Conservation (phyloP, 192 early-diverging fungal genomes). For the Coemansia sp. region DNA sequence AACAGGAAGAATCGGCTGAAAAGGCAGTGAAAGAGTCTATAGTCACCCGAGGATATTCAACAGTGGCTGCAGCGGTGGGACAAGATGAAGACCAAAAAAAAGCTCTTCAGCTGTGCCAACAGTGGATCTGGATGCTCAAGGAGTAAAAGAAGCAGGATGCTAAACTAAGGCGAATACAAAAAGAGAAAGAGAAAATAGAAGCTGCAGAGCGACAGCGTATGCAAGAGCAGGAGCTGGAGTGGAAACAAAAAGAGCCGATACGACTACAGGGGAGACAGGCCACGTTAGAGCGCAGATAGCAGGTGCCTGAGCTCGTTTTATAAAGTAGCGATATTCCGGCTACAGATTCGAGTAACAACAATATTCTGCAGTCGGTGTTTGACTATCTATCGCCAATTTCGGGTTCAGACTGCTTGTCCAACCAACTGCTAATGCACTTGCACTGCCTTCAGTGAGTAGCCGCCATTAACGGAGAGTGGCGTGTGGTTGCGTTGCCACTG, state of each 20-base stretch:
- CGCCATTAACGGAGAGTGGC: slow-evolving; percentile 14
- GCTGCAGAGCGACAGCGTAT: too few relatives aligned
- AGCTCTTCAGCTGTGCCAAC: neutral
- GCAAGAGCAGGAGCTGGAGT: neutral
- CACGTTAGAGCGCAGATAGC: neutral
- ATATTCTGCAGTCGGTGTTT: neutral
- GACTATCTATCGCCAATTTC: neutral
- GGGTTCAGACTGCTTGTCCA: neutral
- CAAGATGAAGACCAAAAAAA: neutral
- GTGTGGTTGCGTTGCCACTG: neutral
- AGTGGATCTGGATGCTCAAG: neutral
- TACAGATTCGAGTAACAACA: neutral
- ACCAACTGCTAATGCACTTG: neutral
- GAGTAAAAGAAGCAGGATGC: neutral
- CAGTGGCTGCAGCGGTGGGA: neutral
- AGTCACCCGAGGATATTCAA: too few relatives aligned
- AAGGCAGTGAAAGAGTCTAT: too few relatives aligned
- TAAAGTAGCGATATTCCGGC: too few relatives aligned
- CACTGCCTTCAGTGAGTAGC: neutral
- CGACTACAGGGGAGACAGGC: neutral
- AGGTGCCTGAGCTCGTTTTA: too few relatives aligned
- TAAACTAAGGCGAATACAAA: neutral
- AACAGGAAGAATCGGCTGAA: too few relatives aligned
- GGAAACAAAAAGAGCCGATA: neutral
- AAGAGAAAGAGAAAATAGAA: neutral